Evolutionary conservation across 2,329 filamentous ascomycete species (phyloP), one percentile per base, ranked within the genome.

Genomic region (Fragosphaeria purpurea): DNA sequence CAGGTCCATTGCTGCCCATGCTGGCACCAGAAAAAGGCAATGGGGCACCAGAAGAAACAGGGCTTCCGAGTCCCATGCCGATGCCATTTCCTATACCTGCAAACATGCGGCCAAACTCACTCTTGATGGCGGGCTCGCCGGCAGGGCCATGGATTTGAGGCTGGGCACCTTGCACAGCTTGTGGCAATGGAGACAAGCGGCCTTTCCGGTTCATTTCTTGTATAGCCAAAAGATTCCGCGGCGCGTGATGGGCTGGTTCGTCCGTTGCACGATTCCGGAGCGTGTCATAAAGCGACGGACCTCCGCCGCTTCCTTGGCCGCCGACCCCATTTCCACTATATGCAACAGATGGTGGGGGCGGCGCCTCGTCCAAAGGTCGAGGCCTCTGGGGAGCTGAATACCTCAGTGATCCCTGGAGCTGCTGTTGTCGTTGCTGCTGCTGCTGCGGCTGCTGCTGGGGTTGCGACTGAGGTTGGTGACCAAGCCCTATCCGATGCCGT

Each of bases 91-190:
- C 90, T 57, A 97, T 88, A n/a, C 91, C 91, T 13, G 88, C 88
- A 67, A 95, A 96, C 76, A 96, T 95, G 55, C 88, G 83, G 33
- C 90, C 90, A 63, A 96, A 90, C 64, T 96, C 91, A 63, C 83
- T 94, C 73, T 96, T 95, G 62, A 96, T 95, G 42, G 86, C 86
- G 9, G 88, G 86, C 64, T 95, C 89, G 12, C 84, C 86, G 11
- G 82, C 80, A 6, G 88, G 87, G 4, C 86, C 87, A 48, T 86
- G 77, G 40, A 86, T 79, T 59, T 89, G 86, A 12, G 84, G 81
- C 64, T 95, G 90, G 1, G 87, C 90, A 30, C 91, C 91, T 63
- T 96, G 90, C 1, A 96, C 90, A 30, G 91, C 90, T 65, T 96
- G 91, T 1, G 91, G 91, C 12, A 96, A 71, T 2, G 91, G 91